Evolutionary conservation across 1,284 basidiomycete species (phyloP).

Genomic region (Wallemia hederae): DNA sequence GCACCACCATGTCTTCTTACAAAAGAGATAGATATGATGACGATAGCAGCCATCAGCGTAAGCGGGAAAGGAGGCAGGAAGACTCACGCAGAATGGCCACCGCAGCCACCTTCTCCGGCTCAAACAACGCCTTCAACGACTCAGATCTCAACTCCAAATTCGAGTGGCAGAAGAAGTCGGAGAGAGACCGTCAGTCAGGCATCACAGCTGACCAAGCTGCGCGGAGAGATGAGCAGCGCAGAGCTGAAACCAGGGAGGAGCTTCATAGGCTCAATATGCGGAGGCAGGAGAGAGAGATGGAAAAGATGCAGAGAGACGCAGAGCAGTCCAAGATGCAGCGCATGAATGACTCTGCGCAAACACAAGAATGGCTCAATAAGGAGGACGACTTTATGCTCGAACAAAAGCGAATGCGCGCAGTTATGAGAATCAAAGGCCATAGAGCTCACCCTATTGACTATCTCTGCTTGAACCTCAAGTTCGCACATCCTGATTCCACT

Average conservation of each 20-base stretch:
- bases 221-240: conserved; percentile 43
- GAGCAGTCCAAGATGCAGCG: conserved; percentile 68
- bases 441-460: conserved; percentile 88
- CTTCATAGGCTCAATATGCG: conserved; percentile 66
- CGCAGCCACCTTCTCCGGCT: conserved; percentile 69
- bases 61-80: conserved; percentile 49
- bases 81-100: conserved; percentile 52
- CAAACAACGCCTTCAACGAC: conserved; percentile 92
- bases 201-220: conserved; percentile 50
- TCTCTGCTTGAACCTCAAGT: conserved; percentile 68
- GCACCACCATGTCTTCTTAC: not conserved
- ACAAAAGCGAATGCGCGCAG: conserved; percentile 65
- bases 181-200: conserved; percentile 75
- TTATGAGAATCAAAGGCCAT: conserved; percentile 80
- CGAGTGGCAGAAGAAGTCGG: conserved; percentile 92
- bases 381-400: conserved; percentile 93
- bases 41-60: not conserved
- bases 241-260: conserved; percentile 74
- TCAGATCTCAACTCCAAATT: conserved; percentile 83
- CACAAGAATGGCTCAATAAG: conserved; percentile 91
- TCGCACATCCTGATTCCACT: conserved; percentile 27
- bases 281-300: conserved; percentile 70
- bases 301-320: conserved; percentile 60
- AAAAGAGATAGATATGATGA: not conserved
- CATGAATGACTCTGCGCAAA: conserved; percentile 71